phyloP scores from a whole-genome alignment of 1,284 basidiomycete species.

The Austroboletus niveus region DNA sequence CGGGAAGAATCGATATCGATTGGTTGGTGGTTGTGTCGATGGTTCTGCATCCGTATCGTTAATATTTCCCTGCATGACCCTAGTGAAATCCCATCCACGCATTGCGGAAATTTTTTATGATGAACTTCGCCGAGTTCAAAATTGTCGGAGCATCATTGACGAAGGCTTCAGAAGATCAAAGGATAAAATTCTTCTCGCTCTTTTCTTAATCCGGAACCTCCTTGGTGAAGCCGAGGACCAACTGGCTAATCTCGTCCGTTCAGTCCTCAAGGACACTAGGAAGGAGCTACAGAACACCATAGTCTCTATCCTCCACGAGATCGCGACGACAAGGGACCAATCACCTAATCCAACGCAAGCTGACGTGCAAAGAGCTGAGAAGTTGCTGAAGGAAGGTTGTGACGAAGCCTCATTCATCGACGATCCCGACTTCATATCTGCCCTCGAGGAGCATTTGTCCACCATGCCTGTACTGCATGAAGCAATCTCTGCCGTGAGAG shows the following conservation, averaged over 20 bases:
- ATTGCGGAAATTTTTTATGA: constrained; percentile 20
- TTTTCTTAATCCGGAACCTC: constrained; percentile 16
- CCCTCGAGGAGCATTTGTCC: constrained; percentile 19
- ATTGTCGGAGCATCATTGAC: constrained; percentile 18
- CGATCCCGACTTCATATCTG: constrained; percentile 33
- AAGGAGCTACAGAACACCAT: constrained; percentile 11
- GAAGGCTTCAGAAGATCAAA: constrained; percentile 26
- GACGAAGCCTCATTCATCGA: constrained; percentile 13
- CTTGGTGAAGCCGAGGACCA: constrained; percentile 15
- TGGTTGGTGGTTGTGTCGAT: constrained; percentile 3
- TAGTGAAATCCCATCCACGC: constrained; percentile 14
- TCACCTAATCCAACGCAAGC: constrained; percentile 11
- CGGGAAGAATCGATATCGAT: constrained; percentile 10
- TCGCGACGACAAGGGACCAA: not conserved
- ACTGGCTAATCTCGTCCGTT: constrained; percentile 8
- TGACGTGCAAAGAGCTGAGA: constrained; percentile 15
- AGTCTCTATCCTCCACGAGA: constrained; percentile 16
- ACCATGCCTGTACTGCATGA: constrained; percentile 17
- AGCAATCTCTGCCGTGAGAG: constrained; percentile 22
- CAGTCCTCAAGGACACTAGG: constrained; percentile 14
- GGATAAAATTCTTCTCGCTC: constrained; percentile 21
- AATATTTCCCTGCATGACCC: constrained; percentile 7
- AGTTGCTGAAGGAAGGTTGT: constrained; percentile 24
- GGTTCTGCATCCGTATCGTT: not conserved
- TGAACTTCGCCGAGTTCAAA: constrained; percentile 14